Percentiles rank a stretch among this genome's conserved stretches.
Conservation (phyloP, 202 grass and related monocot genomes). For the Dendrocalamus latiflorus region DNA sequence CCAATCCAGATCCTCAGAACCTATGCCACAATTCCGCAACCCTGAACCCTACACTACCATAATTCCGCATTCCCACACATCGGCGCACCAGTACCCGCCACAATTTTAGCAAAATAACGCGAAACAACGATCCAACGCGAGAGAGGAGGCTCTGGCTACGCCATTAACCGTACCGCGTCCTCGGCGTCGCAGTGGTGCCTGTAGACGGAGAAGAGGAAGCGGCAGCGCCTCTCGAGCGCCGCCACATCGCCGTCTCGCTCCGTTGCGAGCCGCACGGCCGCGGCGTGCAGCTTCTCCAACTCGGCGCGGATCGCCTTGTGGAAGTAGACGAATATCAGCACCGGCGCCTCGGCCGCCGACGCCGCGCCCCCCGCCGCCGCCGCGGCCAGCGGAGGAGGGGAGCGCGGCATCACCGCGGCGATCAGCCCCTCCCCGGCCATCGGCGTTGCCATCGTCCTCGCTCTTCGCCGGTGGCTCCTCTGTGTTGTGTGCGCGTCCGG, state of each 20-base stretch:
- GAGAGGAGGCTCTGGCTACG: background rate
- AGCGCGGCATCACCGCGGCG: constrained; percentile 47
- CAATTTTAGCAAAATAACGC: background rate
- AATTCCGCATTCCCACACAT: background rate
- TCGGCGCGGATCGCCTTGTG: constrained; percentile 94
- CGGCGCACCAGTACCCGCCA: background rate
- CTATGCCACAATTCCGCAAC: background rate
- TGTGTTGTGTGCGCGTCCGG: background rate
- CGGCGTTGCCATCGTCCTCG: constrained; percentile 64
- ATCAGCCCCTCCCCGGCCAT: constrained; percentile 59
- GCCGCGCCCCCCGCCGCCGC: background rate
- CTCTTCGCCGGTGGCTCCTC: background rate
- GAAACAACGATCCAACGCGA: background rate
- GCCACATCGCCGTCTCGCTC: constrained; percentile 32
- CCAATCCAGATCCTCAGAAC: background rate
- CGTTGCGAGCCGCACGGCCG: constrained; percentile 65
- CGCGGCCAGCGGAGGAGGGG: constrained; percentile 14
- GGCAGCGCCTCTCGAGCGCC: constrained; percentile 44
- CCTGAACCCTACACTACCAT: background rate
- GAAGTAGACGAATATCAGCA: constrained; percentile 90
- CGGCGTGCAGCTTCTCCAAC: constrained; percentile 60
- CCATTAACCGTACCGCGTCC: constrained; percentile 56
- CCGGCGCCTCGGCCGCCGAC: constrained; percentile 50
- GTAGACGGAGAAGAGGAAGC: constrained; percentile 86
- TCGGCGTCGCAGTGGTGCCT: constrained; percentile 95